Percentiles rank a stretch among this genome's conserved stretches.
Evolutionary conservation across 352 stramenopile species (phyloP).

Genomic region (Phytopythium vexans): DNA sequence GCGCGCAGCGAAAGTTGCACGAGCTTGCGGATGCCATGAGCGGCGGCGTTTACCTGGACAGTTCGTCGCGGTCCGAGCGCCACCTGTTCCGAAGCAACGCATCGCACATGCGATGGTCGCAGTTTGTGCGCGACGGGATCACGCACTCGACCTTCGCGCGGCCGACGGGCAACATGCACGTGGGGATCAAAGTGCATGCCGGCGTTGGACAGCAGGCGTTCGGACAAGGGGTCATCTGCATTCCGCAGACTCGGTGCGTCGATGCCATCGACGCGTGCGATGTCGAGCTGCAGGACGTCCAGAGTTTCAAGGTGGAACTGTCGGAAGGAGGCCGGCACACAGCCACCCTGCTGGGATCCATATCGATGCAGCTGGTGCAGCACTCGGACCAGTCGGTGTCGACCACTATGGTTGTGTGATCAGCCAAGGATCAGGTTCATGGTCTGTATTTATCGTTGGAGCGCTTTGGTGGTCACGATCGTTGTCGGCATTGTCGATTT

Average conservation of each 20-base stretch:
- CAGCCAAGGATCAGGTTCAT: slow-evolving; percentile 6
- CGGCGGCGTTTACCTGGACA: slow-evolving; percentile 54
- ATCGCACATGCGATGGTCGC: slow-evolving; percentile 38
- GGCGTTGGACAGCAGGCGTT: slow-evolving; percentile 42
- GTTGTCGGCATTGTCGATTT: too few species aligned
- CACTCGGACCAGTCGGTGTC: slow-evolving; percentile 19
- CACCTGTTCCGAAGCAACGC: slow-evolving; percentile 45
- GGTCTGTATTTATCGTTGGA: too few species aligned
- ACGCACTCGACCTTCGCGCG: slow-evolving; percentile 57
- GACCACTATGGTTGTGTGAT: slow-evolving; percentile 9
- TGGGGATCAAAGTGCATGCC: slow-evolving; percentile 67
- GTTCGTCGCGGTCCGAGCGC: slow-evolving; percentile 4
- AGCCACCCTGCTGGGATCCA: slow-evolving; percentile 50
- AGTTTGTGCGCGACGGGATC: slow-evolving; percentile 48
- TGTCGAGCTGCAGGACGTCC: slow-evolving; percentile 14
- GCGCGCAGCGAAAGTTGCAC: slow-evolving; percentile 76
- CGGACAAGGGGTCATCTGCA: slow-evolving; percentile 63
- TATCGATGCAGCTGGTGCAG: slow-evolving; percentile 31
- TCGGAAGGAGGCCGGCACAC: slow-evolving; percentile 50
- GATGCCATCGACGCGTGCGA: slow-evolving; percentile 15
- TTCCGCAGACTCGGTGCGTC: slow-evolving; percentile 30
- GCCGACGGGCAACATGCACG: slow-evolving; percentile 53
- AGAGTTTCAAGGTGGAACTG: slow-evolving; percentile 54
- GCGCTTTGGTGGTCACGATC: too few species aligned
- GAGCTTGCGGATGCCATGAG: slow-evolving; percentile 70